Conservation (phyloP, 2,329 filamentous ascomycete species). For the Botrytis galanthina region DNA sequence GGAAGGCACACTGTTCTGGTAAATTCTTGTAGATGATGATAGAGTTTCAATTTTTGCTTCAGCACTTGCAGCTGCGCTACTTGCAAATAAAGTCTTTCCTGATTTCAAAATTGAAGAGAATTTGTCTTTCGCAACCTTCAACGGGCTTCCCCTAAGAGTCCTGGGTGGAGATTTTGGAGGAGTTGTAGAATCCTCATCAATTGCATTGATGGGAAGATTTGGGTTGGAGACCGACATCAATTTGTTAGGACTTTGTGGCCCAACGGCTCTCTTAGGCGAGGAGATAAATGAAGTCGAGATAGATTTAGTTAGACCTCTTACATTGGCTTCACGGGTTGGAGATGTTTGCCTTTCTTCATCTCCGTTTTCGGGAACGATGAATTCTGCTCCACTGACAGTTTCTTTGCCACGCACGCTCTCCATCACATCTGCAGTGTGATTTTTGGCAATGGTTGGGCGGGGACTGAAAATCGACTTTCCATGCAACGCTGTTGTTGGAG, state of each 20-base stretch:
- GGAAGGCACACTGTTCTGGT: conserved; percentile 46
- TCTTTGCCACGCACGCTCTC: conserved; percentile 53
- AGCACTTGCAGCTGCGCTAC: conserved; percentile 63
- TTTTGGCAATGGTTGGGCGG: conserved; percentile 57
- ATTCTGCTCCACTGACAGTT: conserved; percentile 49
- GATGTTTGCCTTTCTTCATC: conserved; percentile 39
- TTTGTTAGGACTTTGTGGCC: conserved; percentile 50
- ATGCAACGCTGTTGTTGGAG: conserved; percentile 41
- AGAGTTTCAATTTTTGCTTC: conserved; percentile 59
- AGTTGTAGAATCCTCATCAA: conserved; percentile 27
- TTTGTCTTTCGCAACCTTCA: conserved; percentile 91
- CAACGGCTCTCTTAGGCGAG: conserved; percentile 44
- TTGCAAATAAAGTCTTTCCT: conserved; percentile 81
- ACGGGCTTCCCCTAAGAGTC: conserved; percentile 66
- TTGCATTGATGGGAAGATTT: conserved; percentile 53
- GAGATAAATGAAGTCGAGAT: conserved; percentile 58
- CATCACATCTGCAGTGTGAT: conserved; percentile 60
- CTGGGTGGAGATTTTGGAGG: conserved; percentile 55
- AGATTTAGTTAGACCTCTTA: conserved; percentile 59
- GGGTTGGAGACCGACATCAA: conserved; percentile 59
- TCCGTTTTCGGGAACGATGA: conserved; percentile 45
- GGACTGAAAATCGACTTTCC: conserved; percentile 43
- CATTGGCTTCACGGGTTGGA: conserved; percentile 34
- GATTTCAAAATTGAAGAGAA: conserved; percentile 87
- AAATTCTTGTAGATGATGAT: conserved; percentile 53